phyloP scores from a whole-genome alignment of 805 yeast species.

The Tetrapisispora taiwanensis region DNA sequence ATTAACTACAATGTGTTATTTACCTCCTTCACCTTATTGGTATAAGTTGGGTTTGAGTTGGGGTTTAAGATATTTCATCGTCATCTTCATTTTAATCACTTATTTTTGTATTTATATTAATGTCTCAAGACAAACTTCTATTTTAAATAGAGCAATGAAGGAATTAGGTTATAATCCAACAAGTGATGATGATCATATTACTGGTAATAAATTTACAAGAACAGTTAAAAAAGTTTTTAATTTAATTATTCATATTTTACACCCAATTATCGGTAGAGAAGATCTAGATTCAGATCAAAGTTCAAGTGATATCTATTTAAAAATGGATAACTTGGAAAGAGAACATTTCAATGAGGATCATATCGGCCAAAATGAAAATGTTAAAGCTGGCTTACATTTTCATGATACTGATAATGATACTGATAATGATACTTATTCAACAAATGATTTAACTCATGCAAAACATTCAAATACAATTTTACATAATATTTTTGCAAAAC shows the following conservation, averaged over 20 bases:
- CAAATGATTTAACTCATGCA: neutral
- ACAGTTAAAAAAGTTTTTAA: neutral
- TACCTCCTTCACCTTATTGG: constrained; percentile 67
- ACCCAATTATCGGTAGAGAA: neutral
- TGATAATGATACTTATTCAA: neutral
- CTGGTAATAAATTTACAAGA: neutral
- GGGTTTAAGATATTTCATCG: constrained; percentile 68
- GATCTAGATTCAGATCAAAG: neutral
- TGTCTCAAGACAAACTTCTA: constrained; percentile 52
- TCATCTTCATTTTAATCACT: constrained; percentile 49
- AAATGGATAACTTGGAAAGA: neutral
- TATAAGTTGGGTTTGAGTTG: constrained; percentile 64
- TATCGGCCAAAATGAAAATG: neutral
- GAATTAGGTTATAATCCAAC: constrained; percentile 11
- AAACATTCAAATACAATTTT: neutral
- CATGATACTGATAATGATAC: neutral
- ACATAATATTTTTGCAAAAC: neutral
- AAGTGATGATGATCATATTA: neutral
- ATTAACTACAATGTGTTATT: constrained; percentile 65
- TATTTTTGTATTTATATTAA: constrained; percentile 65
- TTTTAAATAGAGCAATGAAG: constrained; percentile 34
- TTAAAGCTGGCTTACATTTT: constrained; percentile 2
- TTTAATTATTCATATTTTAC: neutral
- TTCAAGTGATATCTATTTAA: neutral
- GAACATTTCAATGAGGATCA: too few species aligned